Percentiles rank a stretch among this genome's conserved stretches.
Conservation (phyloP, 2,329 filamentous ascomycete species). For the Xylariales sp. region DNA sequence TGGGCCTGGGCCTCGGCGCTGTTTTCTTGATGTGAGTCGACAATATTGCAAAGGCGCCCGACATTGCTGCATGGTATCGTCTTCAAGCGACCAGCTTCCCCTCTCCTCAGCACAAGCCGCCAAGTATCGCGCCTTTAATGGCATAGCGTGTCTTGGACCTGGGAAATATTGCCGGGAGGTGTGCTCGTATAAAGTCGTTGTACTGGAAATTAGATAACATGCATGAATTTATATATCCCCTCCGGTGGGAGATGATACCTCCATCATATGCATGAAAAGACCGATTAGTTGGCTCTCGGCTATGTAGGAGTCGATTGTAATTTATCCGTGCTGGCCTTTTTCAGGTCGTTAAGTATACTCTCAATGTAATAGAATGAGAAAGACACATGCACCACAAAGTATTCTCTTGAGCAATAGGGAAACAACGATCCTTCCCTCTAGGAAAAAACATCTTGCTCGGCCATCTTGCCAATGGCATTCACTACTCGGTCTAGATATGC, state of each 20-base stretch:
- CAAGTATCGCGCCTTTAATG: background rate
- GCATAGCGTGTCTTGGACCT: background rate
- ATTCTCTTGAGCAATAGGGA: too few species aligned
- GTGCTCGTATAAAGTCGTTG: background rate
- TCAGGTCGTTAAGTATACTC: too few species aligned
- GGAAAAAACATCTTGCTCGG: too few species aligned
- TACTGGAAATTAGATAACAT: background rate
- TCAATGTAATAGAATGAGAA: too few species aligned
- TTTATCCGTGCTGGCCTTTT: too few species aligned
- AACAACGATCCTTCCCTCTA: too few species aligned
- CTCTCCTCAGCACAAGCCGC: background rate
- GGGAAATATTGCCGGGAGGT: background rate
- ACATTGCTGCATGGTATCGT: background rate
- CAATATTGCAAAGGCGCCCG: background rate
- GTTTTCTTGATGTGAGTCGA: conserved; percentile 3
- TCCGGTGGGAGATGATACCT: background rate
- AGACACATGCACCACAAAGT: too few species aligned
- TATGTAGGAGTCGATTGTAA: background rate
- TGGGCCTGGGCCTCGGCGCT: conserved; percentile 7
- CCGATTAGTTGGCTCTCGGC: background rate
- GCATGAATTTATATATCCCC: background rate
- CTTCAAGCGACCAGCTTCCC: background rate
- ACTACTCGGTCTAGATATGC: too few species aligned
- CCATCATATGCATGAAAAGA: background rate
- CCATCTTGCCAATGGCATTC: too few species aligned